A percentile compares a stretch with the other conserved stretches of the same genome.
phyloP scores from a whole-genome alignment of 2,329 filamentous ascomycete genomes.

The Myriosclerotinia curreyana region DNA sequence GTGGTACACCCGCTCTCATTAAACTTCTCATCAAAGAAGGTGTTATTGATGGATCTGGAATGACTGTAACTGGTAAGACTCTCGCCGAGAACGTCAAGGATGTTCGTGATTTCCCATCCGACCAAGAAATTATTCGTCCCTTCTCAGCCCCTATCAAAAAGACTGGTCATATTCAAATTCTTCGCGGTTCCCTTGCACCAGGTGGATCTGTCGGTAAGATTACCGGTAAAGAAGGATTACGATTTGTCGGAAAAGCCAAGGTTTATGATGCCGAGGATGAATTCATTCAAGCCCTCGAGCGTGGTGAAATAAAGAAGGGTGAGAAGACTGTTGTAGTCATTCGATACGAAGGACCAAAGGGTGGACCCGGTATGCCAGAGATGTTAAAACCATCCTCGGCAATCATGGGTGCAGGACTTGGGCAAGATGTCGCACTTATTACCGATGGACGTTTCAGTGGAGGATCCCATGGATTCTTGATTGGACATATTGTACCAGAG shows the following conservation, averaged over 20 bases:
- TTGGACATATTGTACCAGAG: conserved; percentile 61
- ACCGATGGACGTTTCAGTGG: conserved; percentile 65
- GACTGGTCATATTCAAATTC: conserved; percentile 71
- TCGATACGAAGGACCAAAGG: conserved; percentile 71
- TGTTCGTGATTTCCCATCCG: conserved; percentile 60
- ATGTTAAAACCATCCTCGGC: conserved; percentile 71
- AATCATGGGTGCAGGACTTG: conserved; percentile 71
- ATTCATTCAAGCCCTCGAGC: conserved; percentile 65
- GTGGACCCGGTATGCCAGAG: conserved; percentile 70
- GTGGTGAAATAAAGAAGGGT: conserved; percentile 67
- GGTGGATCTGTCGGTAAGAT: conserved; percentile 72
- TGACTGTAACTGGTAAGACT: conserved; percentile 59
- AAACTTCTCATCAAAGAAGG: conserved; percentile 58
- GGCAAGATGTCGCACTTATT: conserved; percentile 67
- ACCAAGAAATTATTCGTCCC: conserved; percentile 69
- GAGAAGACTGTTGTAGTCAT: conserved; percentile 76
- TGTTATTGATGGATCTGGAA: conserved; percentile 56
- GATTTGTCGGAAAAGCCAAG: conserved; percentile 66
- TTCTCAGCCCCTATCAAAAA: conserved; percentile 66
- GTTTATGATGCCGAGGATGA: conserved; percentile 68
- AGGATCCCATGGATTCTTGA: conserved; percentile 59
- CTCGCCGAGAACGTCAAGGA: conserved; percentile 57
- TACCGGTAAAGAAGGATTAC: conserved; percentile 69
- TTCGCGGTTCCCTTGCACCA: conserved; percentile 66
- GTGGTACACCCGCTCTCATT: conserved; percentile 55